Evolutionary conservation across 305 asterid genomes (phyloP).

Genomic region (Solanum hybrid): DNA sequence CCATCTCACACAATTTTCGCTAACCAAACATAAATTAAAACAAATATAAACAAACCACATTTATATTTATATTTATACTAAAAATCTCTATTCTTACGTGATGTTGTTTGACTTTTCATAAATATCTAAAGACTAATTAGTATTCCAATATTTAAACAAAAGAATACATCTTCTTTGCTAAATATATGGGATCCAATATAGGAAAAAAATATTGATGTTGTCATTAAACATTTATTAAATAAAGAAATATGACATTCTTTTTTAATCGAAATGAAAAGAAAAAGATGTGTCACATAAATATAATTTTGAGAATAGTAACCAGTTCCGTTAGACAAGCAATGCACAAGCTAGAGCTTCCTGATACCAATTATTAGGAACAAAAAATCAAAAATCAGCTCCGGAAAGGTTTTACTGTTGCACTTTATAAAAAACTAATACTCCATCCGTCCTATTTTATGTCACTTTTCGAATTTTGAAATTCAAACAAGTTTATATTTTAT

Average conservation of each 20-base stretch:
- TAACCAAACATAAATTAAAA: background rate
- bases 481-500: no score
- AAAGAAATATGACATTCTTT: background rate
- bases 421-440: background rate
- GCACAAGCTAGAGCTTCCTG: background rate
- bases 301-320: background rate
- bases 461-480: no score
- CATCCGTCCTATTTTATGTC: background rate
- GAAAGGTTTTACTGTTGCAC: background rate
- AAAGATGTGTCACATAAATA: background rate
- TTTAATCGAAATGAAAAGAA: background rate
- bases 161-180: background rate
- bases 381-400: background rate
- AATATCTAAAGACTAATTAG: background rate
- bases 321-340: background rate
- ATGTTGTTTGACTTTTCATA: background rate
- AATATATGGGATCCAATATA: background rate
- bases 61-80: background rate
- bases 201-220: background rate
- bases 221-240: background rate
- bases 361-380: background rate
- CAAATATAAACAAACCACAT: background rate
- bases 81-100: background rate
- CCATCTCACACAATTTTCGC: background rate
- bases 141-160: background rate